Evolutionary conservation across 352 stramenopile genomes (phyloP), one percentile per base, ranked within the genome.

Genomic region (Globisporangium sylvaticum): DNA sequence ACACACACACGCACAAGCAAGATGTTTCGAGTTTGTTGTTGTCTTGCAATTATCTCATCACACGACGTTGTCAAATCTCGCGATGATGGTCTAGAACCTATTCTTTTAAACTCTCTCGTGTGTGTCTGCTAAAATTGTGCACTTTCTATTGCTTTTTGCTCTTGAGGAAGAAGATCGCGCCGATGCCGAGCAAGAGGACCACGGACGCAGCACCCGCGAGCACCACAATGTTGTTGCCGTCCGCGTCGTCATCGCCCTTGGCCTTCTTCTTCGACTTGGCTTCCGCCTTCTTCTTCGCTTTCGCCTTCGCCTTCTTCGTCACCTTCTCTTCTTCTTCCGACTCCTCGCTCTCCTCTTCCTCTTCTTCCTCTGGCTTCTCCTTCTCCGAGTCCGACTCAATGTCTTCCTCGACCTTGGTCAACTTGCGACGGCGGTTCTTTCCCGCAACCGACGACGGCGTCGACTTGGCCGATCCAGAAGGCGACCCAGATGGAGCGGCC

Each of bases 381-480:
- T 80, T 84, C 9, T 64, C 65, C 12, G 70, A 70, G 24, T 73
- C 65, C 46, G 74, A 81, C 37, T 81, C 76, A 18, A 87, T 80
- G 71, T 90, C 80, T 69, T 94, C 86, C 34, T 92, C 84, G 20
- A 94, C 84, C 75, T 92, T 92, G 0, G 87, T 94, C 29, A 94
- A 71, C 74, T 90, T 79, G 39, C 79, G 83, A 7, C 67, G 78
- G 42, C 81, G 82, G 24, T 58, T 59, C 34, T 67, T 67, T 27
- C 32, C 54, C 0, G 62, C 62, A 25, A 64, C 67, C 8, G 81
- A 76, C 20, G 76, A 77, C 31, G 73, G 69, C 34, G 74, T 71
- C 22, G 68, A 81, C 55, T 79, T 78, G 25, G 72, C 68, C 20
- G 75, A 80, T 15, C 69, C 72, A 8, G 56, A 56, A 22, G 65